phyloP scores from a whole-genome alignment of 768 basidiomycete genomes.

The Amanita subjunquillea region DNA sequence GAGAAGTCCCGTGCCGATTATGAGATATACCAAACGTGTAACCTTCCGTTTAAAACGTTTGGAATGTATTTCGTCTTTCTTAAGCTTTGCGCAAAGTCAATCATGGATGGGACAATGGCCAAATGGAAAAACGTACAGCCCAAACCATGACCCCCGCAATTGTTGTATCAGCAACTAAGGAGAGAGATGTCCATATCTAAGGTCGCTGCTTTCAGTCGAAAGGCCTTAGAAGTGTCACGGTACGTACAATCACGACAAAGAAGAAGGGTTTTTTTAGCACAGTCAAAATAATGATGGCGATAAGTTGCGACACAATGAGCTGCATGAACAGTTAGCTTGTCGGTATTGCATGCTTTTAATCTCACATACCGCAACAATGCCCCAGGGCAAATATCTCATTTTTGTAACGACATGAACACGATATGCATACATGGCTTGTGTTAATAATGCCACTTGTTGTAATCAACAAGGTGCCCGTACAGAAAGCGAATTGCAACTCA shows the following conservation, averaged over 20 bases:
- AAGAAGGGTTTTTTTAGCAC: neutral
- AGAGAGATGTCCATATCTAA: constrained; percentile 20
- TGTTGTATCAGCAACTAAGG: constrained; percentile 18
- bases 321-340: neutral
- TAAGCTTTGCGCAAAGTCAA: constrained; percentile 10
- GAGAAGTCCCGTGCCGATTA: constrained; percentile 22
- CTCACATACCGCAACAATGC: neutral
- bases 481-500: neutral
- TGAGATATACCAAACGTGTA: constrained; percentile 17
- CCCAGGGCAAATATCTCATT: neutral
- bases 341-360: neutral
- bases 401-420: neutral
- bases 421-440: constrained; percentile 1
- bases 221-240: neutral
- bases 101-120: neutral
- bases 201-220: neutral
- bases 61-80: constrained; percentile 9
- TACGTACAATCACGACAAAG: neutral
- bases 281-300: neutral
- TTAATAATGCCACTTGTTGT: neutral
- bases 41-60: neutral
- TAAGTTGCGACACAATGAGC: neutral
- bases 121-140: constrained; percentile 14
- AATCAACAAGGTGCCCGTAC: neutral
- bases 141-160: constrained; percentile 21